Evolutionary conservation across 352 stramenopile species (phyloP), one percentile per base, ranked within the genome.

Genomic region (Blastocystis sp.): DNA sequence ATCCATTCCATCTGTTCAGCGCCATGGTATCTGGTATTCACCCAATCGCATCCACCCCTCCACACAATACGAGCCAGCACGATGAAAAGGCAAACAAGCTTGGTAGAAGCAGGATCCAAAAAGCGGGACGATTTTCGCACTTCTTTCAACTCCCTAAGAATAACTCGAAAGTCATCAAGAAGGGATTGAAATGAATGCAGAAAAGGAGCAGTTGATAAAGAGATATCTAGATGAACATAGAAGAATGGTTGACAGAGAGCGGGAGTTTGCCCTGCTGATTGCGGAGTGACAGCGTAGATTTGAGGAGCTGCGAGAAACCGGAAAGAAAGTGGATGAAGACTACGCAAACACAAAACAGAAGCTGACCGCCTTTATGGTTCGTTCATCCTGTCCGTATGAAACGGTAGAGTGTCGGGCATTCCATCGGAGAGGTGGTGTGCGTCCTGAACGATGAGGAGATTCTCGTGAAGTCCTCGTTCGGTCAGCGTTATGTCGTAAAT

Each of bases 401-500:
- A 60, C 4, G 4, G 2, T 61, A 88, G 78, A 88, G 64, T 19
- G 78, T 88, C 5, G 78, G 78, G 0, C 28, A 88, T 28, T 76
- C 64, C 21, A 48, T 76, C 62, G 78, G 78, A 17, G 78, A 88
- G 10, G 78, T 88, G 3, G 67, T 88, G 62, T 88, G 64, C 34
- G 78, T 88, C 4, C 59, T 88, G 23, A 88, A 88, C 34, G 78
- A 88, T 66, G 78, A 88, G 76, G 78, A 88, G 66, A 43, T 88
- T 9, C 67, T 88, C 62, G 67, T 88, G 41, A 79, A 76, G 67
- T 66, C 62, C 4, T 88, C 67, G 2, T 34, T 79, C 17, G 78
- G 78, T 78, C 65, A 48, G 60, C 64, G 78, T 9, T 88, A 79
- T 65, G 78, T 88, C 14, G 67, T 88, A 45, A 88, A 88, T 60